Evolutionary conservation across 306 rosid species (phyloP), one percentile per base, ranked within the genome.

Genomic region (Cicer judaicum): DNA sequence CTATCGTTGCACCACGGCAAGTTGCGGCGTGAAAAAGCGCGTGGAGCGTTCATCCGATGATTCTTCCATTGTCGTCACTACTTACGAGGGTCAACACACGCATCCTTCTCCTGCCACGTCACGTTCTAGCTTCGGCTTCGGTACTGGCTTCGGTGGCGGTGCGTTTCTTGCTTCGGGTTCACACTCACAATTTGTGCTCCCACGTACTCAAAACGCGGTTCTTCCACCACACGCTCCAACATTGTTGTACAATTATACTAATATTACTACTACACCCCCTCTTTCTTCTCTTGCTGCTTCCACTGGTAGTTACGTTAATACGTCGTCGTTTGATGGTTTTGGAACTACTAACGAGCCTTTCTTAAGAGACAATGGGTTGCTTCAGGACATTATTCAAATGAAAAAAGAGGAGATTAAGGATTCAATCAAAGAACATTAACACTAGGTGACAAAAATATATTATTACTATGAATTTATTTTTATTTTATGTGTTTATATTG

Each of bases 81-180:
- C 97, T 11, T 91, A 91, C 48, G 97, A 91, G 68, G 95, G 97
- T 1, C 87, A 83, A 39, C 97, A 91, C 87, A 81, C 67, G 53
- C 97, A 91, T 64, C 89, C 84, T 0, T 47, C 75, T 9, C 93
- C 93, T 4, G 81, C 89, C 44, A 76, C 88, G 42, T 24, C 79
- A 7, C 75, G 83, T 60, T 11, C 74, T 5, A 64, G 14, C 70
- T 60, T 73, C 29, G 49, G 60, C 0, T 88, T 88, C 11, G 63
- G 86, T 6, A 9, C 34, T 13, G 14, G 52, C 10, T 68, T 57
- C 61, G 80, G 69, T 34, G 21, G 7, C 34, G 59, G 24, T 1
- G 18, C 36, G 2, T 1, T 41, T 38, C 70, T 64, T 63, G 57
- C 13, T 52, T 64, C 68, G n/a, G 47, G 24, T 65, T 69, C 79